Percentiles rank a stretch among this genome's conserved stretches.
These are phyloP conservation scores for Xylaria sp. DNA, from an alignment of 2,329 filamentous ascomycete species.

Conservation along the genomic window DNA sequence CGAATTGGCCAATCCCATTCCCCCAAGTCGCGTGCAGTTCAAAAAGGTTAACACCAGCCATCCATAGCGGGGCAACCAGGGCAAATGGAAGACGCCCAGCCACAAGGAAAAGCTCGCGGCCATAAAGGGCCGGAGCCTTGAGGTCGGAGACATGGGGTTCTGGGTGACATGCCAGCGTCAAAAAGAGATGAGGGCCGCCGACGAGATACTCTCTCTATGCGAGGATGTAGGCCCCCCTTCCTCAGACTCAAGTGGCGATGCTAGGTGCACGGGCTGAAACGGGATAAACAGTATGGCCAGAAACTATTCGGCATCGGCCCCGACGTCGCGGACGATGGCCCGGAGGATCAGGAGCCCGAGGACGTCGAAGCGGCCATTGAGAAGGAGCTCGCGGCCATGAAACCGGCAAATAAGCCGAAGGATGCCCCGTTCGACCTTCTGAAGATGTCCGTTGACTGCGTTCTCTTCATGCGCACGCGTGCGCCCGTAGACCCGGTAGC, in stretches of 20 bases:
- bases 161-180: slow-evolving; percentile 82
- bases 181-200: slow-evolving; percentile 75
- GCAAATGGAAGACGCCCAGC: slow-evolving; percentile 71
- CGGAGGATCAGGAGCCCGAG: slow-evolving; percentile 55
- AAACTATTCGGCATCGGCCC: slow-evolving; percentile 65
- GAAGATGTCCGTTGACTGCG: slow-evolving; percentile 68
- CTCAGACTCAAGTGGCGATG: not conserved
- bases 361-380: slow-evolving; percentile 80
- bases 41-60: not conserved
- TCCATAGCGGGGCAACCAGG: slow-evolving; percentile 61
- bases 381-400: slow-evolving; percentile 75
- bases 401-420: slow-evolving; percentile 55
- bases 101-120: slow-evolving; percentile 62
- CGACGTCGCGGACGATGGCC: slow-evolving; percentile 50
- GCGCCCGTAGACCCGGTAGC: slow-evolving; percentile 66
- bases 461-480: slow-evolving; percentile 70
- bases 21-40: not conserved
- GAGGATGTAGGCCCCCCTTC: slow-evolving; percentile 63
- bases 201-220: slow-evolving; percentile 74
- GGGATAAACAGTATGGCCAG: slow-evolving; percentile 68
- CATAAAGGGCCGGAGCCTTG: slow-evolving; percentile 58
- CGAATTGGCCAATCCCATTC: slow-evolving; percentile 5
- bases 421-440: slow-evolving; percentile 63
- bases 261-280: slow-evolving; percentile 37
- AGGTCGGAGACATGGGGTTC: slow-evolving; percentile 77